A percentile compares a stretch with the other conserved stretches of the same genome.
Evolutionary conservation across 257 asterid species (phyloP).

Genomic region (Buddleja alternifolia): DNA sequence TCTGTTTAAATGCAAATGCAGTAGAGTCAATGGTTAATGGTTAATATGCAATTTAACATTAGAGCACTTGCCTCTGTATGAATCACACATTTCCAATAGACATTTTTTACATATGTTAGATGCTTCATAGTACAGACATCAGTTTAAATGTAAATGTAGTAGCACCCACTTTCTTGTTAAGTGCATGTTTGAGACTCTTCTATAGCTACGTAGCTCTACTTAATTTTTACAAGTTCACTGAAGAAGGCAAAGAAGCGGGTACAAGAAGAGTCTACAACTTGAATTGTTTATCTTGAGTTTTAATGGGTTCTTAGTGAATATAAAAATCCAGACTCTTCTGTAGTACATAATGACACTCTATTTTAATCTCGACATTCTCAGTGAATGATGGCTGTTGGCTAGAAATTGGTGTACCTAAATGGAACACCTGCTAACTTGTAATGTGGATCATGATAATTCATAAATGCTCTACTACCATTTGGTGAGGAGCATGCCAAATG

Average conservation of each 20-base stretch:
- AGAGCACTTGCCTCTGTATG: conserved; percentile 1
- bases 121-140: too few species aligned
- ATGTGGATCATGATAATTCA: neutral
- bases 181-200: conserved; percentile 8
- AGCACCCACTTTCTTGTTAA: neutral
- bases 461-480: neutral
- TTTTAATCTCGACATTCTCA: too few species aligned
- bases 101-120: too few species aligned
- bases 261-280: neutral
- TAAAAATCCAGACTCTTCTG: conserved; percentile 10
- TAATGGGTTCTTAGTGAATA: neutral
- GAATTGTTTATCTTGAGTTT: neutral
- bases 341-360: neutral
- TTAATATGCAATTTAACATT: neutral
- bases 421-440: neutral
- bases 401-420: neutral
- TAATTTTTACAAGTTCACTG: conserved; percentile 5
- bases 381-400: neutral
- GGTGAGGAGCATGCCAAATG: neutral
- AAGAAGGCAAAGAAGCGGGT: neutral
- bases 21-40: too few species aligned
- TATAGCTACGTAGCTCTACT: conserved; percentile 1
- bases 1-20: too few species aligned
- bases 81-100: too few species aligned
- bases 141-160: too few species aligned